Evolutionary conservation across 2,329 filamentous ascomycete genomes (phyloP), one percentile per base, ranked within the genome.

Genomic region (Herpotrichia juniperi): DNA sequence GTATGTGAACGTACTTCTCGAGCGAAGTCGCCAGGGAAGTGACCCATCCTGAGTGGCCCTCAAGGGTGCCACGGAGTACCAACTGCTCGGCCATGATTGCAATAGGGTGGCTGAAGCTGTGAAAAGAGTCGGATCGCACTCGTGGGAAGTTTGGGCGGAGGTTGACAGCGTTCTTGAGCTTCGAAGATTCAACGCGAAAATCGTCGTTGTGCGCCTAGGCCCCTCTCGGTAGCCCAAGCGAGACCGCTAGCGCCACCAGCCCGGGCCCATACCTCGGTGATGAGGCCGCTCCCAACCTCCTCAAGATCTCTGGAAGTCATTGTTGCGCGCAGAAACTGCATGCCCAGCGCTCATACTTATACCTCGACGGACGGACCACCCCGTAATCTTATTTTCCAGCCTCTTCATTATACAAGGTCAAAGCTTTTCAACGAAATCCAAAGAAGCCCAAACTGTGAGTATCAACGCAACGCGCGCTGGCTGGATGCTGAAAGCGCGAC

Each of bases 31-130:
- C 93, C 82, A 97, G 86, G 83, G 87, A 92, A 82, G 93, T 97
- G 83, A 97, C 93, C 93, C 93, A 97, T 87, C 93, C 93, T 86
- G 90, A 94, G 88, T 97, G 93, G 88, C 93, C 93, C 89, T 94
- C 91, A 80, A 96, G 90, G 85, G 90, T 94, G 80, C 91, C 91
- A 85, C 93, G 93, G 82, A 94, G 89, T 84, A 96, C 91, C 80
- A 94, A 85, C 86, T 93, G 89, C 86, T 94, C 90, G 85, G 89
- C 88, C 90, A 94, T 94, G 76, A 75, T 79, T 73, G 59, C 57
- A 57, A 55, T 63, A 50, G 59, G 60, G 64, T 71, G 69, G 64
- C 69, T 71, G 66, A 64, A 66, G 66, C 62, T 66, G 68, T 61
- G 51, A 58, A 57, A 62, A 58, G 58, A 62, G 61, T 48, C 39